These are phyloP conservation scores for Cyberlindnera misumaiensis DNA, from an alignment of 805 yeast species.

Conservation along the genomic window DNA sequence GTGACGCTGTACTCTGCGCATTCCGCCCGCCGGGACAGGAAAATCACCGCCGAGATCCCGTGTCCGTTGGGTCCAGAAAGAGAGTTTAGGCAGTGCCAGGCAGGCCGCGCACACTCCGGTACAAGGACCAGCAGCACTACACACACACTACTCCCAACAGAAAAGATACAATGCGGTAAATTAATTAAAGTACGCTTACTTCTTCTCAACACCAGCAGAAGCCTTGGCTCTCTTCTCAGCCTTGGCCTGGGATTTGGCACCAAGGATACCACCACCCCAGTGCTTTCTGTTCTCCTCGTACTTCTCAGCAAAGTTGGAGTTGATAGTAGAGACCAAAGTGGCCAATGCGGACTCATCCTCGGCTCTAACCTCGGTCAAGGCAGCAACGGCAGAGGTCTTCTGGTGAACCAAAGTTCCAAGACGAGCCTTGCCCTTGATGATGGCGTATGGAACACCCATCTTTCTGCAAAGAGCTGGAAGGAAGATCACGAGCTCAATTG, in stretches of 20 bases:
- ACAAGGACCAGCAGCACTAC: too few species aligned
- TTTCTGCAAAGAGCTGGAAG: conserved; percentile 98
- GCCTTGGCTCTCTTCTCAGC: conserved; percentile 30
- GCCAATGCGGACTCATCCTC: conserved; percentile 96
- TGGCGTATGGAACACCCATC: conserved; percentile 99
- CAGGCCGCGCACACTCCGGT: too few species aligned
- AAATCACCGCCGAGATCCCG: too few species aligned
- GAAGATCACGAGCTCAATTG: conserved; percentile 95
- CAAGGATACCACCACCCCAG: conserved; percentile 99
- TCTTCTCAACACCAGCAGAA: conserved; percentile 14
- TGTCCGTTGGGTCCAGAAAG: too few species aligned
- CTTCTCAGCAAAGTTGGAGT: conserved; percentile 89
- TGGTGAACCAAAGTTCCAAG: conserved; percentile 96
- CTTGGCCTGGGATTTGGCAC: conserved; percentile 88
- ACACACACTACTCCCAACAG: too few species aligned
- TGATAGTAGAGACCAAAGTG: conserved; percentile 84
- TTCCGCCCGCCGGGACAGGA: too few species aligned
- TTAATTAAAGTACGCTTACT: conserved; percentile 3
- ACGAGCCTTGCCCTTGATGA: conserved; percentile 98
- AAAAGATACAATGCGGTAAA: too few species aligned
- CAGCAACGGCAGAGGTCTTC: conserved; percentile 96
- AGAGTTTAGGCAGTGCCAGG: too few species aligned
- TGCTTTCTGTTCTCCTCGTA: conserved; percentile 95
- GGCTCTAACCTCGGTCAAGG: conserved; percentile 88
- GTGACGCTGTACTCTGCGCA: too few species aligned